Evolutionary conservation across 257 asterid species (phyloP).

Genomic region (Nicotiana sylvestris): DNA sequence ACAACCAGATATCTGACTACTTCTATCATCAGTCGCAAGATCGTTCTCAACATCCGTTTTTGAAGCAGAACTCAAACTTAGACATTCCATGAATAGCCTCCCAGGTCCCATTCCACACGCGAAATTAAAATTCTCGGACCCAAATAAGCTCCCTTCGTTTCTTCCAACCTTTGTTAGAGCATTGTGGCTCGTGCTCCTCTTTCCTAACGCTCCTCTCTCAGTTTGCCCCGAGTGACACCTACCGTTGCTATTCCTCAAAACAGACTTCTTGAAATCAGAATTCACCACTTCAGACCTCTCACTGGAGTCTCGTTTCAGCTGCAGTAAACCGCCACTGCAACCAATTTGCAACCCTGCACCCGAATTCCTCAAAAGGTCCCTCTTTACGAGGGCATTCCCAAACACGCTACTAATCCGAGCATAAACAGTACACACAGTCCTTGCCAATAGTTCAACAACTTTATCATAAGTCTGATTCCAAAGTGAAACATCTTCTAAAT

Average conservation of each 20-base stretch:
- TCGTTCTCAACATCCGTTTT: conserved; percentile 40
- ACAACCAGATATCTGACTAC: conserved; percentile 54
- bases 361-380: conserved; percentile 18
- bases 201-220: conserved; percentile 29
- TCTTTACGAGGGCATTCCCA: conserved; percentile 28
- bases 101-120: conserved; percentile 82
- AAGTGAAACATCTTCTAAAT: conserved; percentile 71
- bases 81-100: conserved; percentile 68
- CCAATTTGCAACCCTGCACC: conserved; percentile 30
- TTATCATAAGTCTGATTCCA: conserved; percentile 89
- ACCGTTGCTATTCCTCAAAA: conserved; percentile 28
- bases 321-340: conserved; percentile 27
- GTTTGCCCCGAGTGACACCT: conserved; percentile 20
- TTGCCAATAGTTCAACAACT: conserved; percentile 71
- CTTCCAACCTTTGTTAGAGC: conserved; percentile 27
- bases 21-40: conserved; percentile 47
- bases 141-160: conserved; percentile 45
- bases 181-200: conserved; percentile 19
- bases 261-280: conserved; percentile 21
- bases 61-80: conserved; percentile 58
- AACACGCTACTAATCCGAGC: conserved; percentile 51
- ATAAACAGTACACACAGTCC: conserved; percentile 72
- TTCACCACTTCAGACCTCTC: conserved; percentile 20
- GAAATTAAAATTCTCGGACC: conserved; percentile 60
- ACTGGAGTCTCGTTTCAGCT: conserved; percentile 27